Evolutionary conservation across 2,329 filamentous ascomycete genomes (phyloP).

Genomic region (Coniochaeta hoffmannii): DNA sequence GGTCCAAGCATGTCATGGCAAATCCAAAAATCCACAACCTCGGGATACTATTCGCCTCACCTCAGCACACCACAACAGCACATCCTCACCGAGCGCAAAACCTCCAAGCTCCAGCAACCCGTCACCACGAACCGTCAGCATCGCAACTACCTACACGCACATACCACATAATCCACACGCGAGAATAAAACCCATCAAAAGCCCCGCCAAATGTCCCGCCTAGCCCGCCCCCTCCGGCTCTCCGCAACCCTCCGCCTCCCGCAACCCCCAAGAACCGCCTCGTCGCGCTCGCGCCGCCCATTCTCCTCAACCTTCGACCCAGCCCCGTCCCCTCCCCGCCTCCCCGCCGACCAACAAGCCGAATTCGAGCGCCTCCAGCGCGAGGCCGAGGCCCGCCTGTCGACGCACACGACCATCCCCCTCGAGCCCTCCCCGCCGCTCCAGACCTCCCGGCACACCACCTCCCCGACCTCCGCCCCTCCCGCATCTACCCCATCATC

Average conservation of each 20-base stretch:
- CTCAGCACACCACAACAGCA: not conserved
- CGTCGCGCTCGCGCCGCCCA: no score
- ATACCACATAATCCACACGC: not conserved
- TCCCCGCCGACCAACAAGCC: conserved; percentile 83
- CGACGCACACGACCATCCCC: conserved; percentile 21
- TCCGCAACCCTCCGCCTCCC: not conserved
- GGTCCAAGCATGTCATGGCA: not conserved
- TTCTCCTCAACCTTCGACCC: conserved; percentile 35
- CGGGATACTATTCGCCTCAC: not conserved
- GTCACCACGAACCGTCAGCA: not conserved
- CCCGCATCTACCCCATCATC: not conserved
- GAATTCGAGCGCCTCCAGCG: conserved; percentile 83
- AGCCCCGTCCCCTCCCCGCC: conserved; percentile 70
- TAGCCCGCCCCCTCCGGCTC: conserved; percentile 10
- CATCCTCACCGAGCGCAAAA: not conserved
- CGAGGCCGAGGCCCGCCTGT: conserved; percentile 40
- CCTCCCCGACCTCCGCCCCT: conserved; percentile 10
- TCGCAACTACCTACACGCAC: not conserved
- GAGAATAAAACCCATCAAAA: not conserved
- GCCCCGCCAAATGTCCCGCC: conserved; percentile 19
- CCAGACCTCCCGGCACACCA: conserved; percentile 18
- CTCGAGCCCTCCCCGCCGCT: conserved; percentile 13
- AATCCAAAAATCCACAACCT: not conserved
- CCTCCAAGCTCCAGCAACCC: not conserved
- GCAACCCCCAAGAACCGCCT: no score